phyloP scores from a whole-genome alignment of 192 early-diverging fungal genomes.

The Coemansia sp. region DNA sequence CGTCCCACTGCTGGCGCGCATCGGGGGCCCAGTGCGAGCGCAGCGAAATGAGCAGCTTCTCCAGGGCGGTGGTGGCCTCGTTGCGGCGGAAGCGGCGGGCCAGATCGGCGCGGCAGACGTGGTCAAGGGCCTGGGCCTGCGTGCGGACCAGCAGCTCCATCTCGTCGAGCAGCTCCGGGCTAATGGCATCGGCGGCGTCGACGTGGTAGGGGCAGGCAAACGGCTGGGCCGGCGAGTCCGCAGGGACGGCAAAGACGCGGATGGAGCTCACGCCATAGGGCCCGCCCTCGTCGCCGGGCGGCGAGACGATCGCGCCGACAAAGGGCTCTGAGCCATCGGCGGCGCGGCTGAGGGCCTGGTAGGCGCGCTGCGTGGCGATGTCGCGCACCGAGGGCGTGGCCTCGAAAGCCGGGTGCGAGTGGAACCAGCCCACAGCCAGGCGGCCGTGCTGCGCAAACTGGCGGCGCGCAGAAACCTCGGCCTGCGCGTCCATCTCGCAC shows the following conservation, averaged over 20 bases:
- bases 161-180: slow-evolving; percentile 51
- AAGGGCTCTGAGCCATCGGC: slow-evolving; percentile 76
- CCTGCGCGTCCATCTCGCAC: slow-evolving; percentile 92
- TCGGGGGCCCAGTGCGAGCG: slow-evolving; percentile 43
- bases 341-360: slow-evolving; percentile 77
- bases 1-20: slow-evolving; percentile 38
- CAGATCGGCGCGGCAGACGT: slow-evolving; percentile 59
- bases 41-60: slow-evolving; percentile 62
- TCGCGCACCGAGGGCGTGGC: slow-evolving; percentile 85
- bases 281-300: slow-evolving; percentile 55
- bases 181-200: slow-evolving; percentile 43
- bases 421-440: slow-evolving; percentile 91
- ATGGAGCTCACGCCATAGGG: slow-evolving; percentile 50
- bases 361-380: slow-evolving; percentile 82
- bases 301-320: slow-evolving; percentile 83
- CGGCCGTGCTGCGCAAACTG: slow-evolving; percentile 61
- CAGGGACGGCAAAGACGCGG: slow-evolving; percentile 10
- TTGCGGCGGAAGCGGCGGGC: slow-evolving; percentile 46
- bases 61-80: slow-evolving; percentile 56
- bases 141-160: slow-evolving; percentile 57
- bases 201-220: slow-evolving; percentile 36
- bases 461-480: slow-evolving; percentile 78
- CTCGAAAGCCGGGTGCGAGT: slow-evolving; percentile 93
- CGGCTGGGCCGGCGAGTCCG: slow-evolving; percentile 8
- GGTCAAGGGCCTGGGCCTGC: slow-evolving; percentile 51